These are phyloP conservation scores for Neoboletus subvelutipes DNA, from an alignment of 768 basidiomycete genomes.

Conservation along the genomic window DNA sequence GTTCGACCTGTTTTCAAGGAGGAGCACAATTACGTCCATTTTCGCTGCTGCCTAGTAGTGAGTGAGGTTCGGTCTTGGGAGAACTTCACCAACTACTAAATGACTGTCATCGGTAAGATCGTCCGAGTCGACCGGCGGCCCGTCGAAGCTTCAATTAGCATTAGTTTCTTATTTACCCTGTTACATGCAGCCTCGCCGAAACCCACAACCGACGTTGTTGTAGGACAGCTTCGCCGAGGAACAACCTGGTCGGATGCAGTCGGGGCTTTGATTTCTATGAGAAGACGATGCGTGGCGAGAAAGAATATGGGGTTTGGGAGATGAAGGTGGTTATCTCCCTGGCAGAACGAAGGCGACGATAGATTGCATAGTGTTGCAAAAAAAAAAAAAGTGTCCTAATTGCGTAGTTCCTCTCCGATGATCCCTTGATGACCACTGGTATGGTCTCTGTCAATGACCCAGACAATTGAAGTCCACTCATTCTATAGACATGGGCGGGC, in stretches of 20 bases:
- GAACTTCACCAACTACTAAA: too few relatives aligned
- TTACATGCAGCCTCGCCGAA: not conserved
- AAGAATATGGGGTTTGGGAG: too few relatives aligned
- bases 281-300: not conserved
- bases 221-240: not conserved
- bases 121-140: too few relatives aligned
- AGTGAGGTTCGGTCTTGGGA: too few relatives aligned
- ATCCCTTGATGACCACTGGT: conserved; percentile 11
- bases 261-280: not conserved
- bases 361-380: not conserved
- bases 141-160: not conserved
- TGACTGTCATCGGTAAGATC: too few relatives aligned
- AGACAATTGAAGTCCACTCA: not conserved
- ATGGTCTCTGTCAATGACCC: conserved; percentile 2
- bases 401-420: not conserved
- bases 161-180: not conserved
- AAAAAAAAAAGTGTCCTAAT: not conserved
- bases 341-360: not conserved
- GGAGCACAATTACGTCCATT: too few relatives aligned
- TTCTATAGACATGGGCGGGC: not conserved
- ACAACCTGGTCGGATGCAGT: not conserved
- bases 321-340: not conserved
- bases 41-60: too few relatives aligned
- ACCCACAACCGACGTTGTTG: not conserved
- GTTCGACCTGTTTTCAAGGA: too few relatives aligned